Evolutionary conservation across 345 rosid species (phyloP).

Genomic region (Lepidium africanum): DNA sequence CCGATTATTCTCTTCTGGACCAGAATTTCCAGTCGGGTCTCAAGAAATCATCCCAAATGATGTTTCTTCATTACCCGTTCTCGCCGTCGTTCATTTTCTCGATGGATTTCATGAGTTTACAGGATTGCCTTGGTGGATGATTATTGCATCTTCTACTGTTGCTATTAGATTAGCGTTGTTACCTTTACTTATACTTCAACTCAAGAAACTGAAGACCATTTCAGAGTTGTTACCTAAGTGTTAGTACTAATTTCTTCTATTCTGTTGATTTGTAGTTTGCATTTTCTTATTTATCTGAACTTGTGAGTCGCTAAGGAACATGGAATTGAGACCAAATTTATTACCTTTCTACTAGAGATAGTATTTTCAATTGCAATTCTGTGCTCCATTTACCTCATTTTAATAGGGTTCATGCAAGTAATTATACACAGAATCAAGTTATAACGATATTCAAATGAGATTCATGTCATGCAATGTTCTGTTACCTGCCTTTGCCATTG

Average conservation of each 20-base stretch:
- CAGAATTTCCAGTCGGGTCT: conserved; percentile 2
- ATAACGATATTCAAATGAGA: not conserved
- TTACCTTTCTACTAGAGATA: not conserved
- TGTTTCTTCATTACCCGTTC: conserved; percentile 50
- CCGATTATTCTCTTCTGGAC: not conserved
- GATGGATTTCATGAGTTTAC: conserved; percentile 58
- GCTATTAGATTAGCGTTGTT: conserved; percentile 57
- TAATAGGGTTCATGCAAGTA: not conserved
- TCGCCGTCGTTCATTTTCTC: conserved; percentile 40
- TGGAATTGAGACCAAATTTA: not conserved
- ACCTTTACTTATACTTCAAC: conserved; percentile 64
- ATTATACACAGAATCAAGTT: not conserved
- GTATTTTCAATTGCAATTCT: not conserved
- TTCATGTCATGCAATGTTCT: too few relatives aligned
- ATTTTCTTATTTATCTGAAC: not conserved
- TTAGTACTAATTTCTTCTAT: conserved; percentile 27
- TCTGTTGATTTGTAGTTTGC: not conserved
- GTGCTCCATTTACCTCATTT: not conserved
- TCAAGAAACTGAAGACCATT: conserved; percentile 51
- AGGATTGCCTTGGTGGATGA: conserved; percentile 90
- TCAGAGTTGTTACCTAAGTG: conserved; percentile 56
- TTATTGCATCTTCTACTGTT: conserved; percentile 68
- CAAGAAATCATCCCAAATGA: conserved; percentile 21
- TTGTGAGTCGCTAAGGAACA: not conserved
- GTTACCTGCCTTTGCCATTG: not conserved